These are phyloP conservation scores for Bipolaris zeicola DNA, from an alignment of 2,329 filamentous ascomycete genomes.

Conservation along the genomic window DNA sequence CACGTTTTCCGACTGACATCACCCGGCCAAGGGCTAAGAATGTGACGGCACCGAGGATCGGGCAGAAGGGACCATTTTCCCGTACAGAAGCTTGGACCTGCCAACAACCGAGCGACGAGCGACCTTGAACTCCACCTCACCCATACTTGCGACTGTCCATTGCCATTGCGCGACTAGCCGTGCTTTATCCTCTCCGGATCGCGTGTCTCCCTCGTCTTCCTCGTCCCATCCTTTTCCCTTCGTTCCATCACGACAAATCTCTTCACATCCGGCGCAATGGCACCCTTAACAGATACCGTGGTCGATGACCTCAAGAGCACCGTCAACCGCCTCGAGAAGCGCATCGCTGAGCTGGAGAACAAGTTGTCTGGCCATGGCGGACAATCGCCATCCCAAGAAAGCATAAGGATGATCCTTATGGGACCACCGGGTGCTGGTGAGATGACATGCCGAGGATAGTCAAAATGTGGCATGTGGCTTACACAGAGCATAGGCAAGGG, in stretches of 20 bases:
- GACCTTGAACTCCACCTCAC: constrained; percentile 16
- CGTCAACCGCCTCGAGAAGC: constrained; percentile 80
- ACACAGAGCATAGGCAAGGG: constrained; percentile 77
- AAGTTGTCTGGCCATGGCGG: constrained; percentile 59
- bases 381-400: constrained; percentile 55
- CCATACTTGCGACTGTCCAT: constrained; percentile 13
- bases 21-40: constrained; percentile 3
- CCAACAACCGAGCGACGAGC: constrained; percentile 18
- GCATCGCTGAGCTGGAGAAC: constrained; percentile 83
- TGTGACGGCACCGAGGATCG: constrained; percentile 17
- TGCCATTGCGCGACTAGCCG: constrained; percentile 32
- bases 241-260: constrained; percentile 7
- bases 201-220: constrained; percentile 22
- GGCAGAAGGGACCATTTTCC: constrained; percentile 20
- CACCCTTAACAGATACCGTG: constrained; percentile 79
- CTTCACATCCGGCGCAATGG: constrained; percentile 64
- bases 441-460: constrained; percentile 43
- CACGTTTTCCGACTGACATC: constrained; percentile 11
- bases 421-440: constrained; percentile 95
- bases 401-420: constrained; percentile 96
- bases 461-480: constrained; percentile 22
- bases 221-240: constrained; percentile 14
- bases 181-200: constrained; percentile 20
- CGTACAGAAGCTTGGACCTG: constrained; percentile 16
- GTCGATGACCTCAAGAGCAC: constrained; percentile 84